phyloP scores from a whole-genome alignment of 2,329 filamentous ascomycete species.

The Alternaria angustiovoidea region DNA sequence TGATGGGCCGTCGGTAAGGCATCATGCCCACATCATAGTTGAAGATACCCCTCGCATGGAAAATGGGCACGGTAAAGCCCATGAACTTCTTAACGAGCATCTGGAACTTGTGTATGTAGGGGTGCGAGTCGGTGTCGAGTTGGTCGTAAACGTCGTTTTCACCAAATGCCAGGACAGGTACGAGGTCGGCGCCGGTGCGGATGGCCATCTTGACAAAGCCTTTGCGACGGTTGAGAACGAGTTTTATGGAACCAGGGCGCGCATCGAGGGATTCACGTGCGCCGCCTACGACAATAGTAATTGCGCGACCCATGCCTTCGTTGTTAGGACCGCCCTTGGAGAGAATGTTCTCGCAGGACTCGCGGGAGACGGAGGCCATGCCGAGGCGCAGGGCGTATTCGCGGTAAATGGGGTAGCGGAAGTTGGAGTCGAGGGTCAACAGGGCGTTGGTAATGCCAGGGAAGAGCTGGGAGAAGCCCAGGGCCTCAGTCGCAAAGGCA shows the following conservation, averaged over 20 bases:
- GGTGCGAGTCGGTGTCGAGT: conserved; percentile 77
- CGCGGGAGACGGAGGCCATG: conserved; percentile 85
- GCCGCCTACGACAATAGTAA: conserved; percentile 94
- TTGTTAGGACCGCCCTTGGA: conserved; percentile 77
- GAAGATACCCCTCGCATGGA: conserved; percentile 91
- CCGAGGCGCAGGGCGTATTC: conserved; percentile 94
- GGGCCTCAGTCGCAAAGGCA: conserved; percentile 87
- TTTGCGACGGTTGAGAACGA: conserved; percentile 84
- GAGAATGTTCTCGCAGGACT: conserved; percentile 89
- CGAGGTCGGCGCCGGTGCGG: conserved; percentile 88
- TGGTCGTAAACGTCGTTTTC: conserved; percentile 98
- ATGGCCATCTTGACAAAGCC: conserved; percentile 95
- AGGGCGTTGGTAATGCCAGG: conserved; percentile 95
- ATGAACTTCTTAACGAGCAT: conserved; percentile 83
- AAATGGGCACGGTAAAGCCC: conserved; percentile 91
- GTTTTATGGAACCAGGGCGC: conserved; percentile 75
- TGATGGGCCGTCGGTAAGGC: conserved; percentile 87
- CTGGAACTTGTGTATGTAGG: conserved; percentile 80
- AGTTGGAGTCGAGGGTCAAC: conserved; percentile 94
- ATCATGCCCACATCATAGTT: conserved; percentile 98
- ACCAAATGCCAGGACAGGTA: conserved; percentile 90
- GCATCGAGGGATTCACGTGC: conserved; percentile 92
- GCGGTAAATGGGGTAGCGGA: conserved; percentile 89
- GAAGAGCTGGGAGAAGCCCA: conserved; percentile 87
- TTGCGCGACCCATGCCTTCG: conserved; percentile 91